Evolutionary conservation across 306 rosid species (phyloP).

Genomic region (Lagenaria siceraria): DNA sequence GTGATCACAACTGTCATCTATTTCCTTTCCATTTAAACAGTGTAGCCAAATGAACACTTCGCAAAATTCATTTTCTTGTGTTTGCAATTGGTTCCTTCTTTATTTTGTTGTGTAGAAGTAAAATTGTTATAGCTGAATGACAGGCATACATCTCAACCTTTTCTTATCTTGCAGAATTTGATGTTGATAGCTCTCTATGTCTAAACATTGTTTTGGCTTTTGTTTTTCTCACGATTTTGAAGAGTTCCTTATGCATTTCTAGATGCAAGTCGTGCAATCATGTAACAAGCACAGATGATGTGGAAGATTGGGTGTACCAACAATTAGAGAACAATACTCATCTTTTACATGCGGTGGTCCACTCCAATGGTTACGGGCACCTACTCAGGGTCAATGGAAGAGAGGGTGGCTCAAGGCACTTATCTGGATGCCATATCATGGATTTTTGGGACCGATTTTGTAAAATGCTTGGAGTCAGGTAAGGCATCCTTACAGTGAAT

Average conservation of each 20-base stretch:
- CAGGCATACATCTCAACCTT: background rate
- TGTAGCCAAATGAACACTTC: background rate
- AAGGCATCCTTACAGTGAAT: slow-evolving; percentile 4
- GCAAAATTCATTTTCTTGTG: background rate
- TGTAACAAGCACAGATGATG: slow-evolving; percentile 69
- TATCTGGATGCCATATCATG: slow-evolving; percentile 86
- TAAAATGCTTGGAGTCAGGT: slow-evolving; percentile 81
- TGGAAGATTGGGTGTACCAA: slow-evolving; percentile 83
- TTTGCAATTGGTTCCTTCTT: background rate
- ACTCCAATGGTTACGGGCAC: slow-evolving; percentile 93
- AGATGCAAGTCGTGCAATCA: slow-evolving; percentile 97
- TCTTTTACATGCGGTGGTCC: slow-evolving; percentile 87
- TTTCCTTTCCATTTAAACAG: background rate
- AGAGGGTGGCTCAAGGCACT: slow-evolving; percentile 85
- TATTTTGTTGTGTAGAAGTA: background rate
- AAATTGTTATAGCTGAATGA: background rate
- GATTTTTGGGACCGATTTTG: slow-evolving; percentile 95
- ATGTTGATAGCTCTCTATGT: background rate
- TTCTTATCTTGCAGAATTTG: background rate
- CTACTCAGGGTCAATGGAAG: slow-evolving; percentile 93
- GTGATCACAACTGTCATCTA: background rate
- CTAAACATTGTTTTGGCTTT: background rate
- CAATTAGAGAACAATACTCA: slow-evolving; percentile 86
- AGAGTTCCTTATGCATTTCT: slow-evolving; percentile 9
- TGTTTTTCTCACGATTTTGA: background rate